phyloP scores from a whole-genome alignment of 192 early-diverging fungal genomes.

The Lunasporangiospora selenospora region DNA sequence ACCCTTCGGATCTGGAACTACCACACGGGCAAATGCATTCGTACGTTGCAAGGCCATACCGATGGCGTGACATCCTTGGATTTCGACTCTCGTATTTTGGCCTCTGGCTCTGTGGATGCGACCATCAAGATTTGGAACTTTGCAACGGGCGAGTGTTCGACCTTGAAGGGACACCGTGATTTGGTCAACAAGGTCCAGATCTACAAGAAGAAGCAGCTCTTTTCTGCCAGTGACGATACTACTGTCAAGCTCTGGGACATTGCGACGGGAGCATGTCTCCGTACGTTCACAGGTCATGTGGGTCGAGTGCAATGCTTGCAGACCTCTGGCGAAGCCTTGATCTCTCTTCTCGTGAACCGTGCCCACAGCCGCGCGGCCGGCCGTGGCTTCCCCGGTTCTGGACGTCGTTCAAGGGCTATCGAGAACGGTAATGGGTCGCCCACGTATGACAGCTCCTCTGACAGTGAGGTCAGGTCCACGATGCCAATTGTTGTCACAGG shows the following conservation, averaged over 20 bases:
- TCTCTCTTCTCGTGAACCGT: slow-evolving; percentile 25
- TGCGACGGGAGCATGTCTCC: slow-evolving; percentile 66
- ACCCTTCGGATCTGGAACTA: slow-evolving; percentile 95
- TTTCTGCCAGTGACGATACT: slow-evolving; percentile 91
- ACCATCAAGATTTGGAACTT: slow-evolving; percentile 90
- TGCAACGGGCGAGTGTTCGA: slow-evolving; percentile 64
- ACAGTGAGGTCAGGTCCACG: slow-evolving; percentile 16
- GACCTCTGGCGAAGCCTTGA: slow-evolving; percentile 30
- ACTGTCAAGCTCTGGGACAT: slow-evolving; percentile 89
- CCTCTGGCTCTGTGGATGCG: slow-evolving; percentile 84
- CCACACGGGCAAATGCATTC: slow-evolving; percentile 86
- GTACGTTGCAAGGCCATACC: slow-evolving; percentile 76
- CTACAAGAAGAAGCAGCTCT: slow-evolving; percentile 64
- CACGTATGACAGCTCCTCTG: slow-evolving; percentile 29
- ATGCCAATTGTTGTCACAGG: slow-evolving; percentile 77
- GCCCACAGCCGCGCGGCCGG: slow-evolving; percentile 1
- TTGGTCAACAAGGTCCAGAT: slow-evolving; percentile 93
- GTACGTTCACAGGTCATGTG: slow-evolving; percentile 72
- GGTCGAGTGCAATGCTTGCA: slow-evolving; percentile 71
- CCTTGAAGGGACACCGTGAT: slow-evolving; percentile 84
- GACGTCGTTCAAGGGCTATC: slow-evolving; percentile 7
- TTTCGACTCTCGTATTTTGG: slow-evolving; percentile 79
- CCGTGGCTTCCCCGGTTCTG: not conserved
- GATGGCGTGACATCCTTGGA: slow-evolving; percentile 85
- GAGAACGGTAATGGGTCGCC: no score